Evolutionary conservation across 768 basidiomycete species (phyloP), one percentile per base, ranked within the genome.

Genomic region (Scleroderma citrinum): DNA sequence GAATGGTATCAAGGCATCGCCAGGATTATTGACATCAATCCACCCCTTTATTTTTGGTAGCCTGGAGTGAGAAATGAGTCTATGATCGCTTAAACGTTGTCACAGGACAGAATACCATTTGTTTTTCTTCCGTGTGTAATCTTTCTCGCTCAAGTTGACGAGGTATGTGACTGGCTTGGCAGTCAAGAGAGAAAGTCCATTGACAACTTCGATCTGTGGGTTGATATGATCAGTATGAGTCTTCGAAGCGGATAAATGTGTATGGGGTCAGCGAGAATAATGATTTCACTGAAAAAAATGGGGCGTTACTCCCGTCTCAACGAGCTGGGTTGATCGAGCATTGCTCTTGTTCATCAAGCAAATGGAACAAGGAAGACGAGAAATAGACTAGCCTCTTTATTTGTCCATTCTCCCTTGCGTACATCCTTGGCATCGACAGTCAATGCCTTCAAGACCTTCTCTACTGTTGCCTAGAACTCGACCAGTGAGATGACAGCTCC

Each of bases 101-200:
- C 23, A 13, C 19, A 14, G 38, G 16, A 21, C 13, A 17, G 17
- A 36, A 37, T 50, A 87, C 94, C 96, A 98, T 76, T 97, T 98
- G 75, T 97, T 98, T 82, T 97, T 98, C 71, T 97, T 98, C 55
- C 96, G 85, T 51, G 90, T 71, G 60, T 89, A 99, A 66, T 99
- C 96, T 56, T 81, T 80, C 69, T 98, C 94, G 51, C 88, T 92
- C 41, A 99, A 73, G 71, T 99, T 99, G 71, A 97, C 93, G 44
- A 99, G 86, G 72, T 99, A 99, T 44, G 88, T 96, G 53, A 98
- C 91, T 30, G 95, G 90, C 66, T 97, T 97, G 47, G 96, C 94
- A 16, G 95, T 98, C 47, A 99, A 78, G 21, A 99, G 83, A 57
- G 83, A 79, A 50, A 99, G 82, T 39, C 80, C 69, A 68, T 96